Conservation (phyloP, 2,329 filamentous ascomycete genomes). For the Myrmaecium sp. region DNA sequence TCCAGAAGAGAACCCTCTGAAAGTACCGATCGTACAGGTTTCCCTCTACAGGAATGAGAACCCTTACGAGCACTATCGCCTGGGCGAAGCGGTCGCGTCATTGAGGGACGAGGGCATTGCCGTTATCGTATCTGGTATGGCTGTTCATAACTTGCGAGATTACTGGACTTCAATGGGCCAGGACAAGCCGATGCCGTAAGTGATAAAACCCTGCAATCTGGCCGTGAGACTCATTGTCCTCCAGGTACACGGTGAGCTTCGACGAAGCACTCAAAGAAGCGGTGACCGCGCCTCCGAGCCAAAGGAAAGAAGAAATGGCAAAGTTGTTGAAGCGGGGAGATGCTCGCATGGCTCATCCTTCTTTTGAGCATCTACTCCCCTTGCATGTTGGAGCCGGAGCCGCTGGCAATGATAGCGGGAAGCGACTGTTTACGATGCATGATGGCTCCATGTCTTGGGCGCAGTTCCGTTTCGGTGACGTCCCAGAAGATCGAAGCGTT, state of each 20-base stretch:
- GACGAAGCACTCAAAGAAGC: conserved; percentile 9
- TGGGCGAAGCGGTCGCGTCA: conserved; percentile 6
- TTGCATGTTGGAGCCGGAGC: conserved; percentile 39
- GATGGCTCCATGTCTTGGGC: conserved; percentile 39
- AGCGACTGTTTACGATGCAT: conserved; percentile 29
- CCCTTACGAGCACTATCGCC: conserved; percentile 6
- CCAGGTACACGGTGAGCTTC: conserved; percentile 16
- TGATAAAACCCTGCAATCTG: background rate
- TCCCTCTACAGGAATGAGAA: conserved; percentile 8
- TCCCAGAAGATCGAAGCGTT: no score
- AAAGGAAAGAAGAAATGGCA: conserved; percentile 17
- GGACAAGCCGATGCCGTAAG: conserved; percentile 10
- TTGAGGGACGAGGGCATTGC: conserved; percentile 8
- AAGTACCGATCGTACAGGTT: conserved; percentile 11
- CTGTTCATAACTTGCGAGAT: conserved; percentile 20
- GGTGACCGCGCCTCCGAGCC: conserved; percentile 9
- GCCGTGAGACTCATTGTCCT: background rate
- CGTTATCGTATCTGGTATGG: conserved; percentile 8
- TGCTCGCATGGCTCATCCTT: conserved; percentile 45
- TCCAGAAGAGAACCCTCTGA: conserved; percentile 19
- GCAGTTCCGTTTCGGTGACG: conserved; percentile 33
- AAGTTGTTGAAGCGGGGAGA: conserved; percentile 24
- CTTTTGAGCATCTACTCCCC: conserved; percentile 44
- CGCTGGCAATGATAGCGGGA: conserved; percentile 30
- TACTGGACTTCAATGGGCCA: conserved; percentile 9